Base-by-base conservation (phyloP, 2,329 filamentous ascomycete species). In the Fusarium torreyae region DNA sequence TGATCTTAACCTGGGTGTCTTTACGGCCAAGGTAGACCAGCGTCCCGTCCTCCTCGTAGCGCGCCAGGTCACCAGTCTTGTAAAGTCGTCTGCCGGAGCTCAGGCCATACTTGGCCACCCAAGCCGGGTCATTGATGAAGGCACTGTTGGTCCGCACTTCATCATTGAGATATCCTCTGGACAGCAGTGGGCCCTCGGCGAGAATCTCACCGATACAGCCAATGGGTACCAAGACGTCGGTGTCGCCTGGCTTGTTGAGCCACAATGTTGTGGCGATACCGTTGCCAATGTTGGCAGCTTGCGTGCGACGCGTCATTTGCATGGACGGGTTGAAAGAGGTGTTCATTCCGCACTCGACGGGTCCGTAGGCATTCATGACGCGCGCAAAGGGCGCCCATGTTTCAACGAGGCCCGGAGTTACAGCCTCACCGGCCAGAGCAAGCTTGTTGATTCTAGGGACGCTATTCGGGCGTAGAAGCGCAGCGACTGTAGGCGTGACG, bases 231-330 rank as follows among this genome's bases (percentile, higher is more conserved):
- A 53, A 53, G 50, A 53, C 50, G 50, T 53, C 50, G 28, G 50
- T 43, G 39, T 53, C 18, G 39, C 50, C 50, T 53, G 50, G 50
- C 38, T 53, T 53, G 38, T 6, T 43, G 38, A 53, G 50, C 50
- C 50, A 53, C 26, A 53, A 53, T 53, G 50, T 53, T 53, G 50
- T 53, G 38, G 50, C 50, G 50, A 53, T 53, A 43, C 50, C 50
- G 50, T 53, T 53, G 39, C 50, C 50, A 53, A 53, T 53, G 50
- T 53, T 53, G 50, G 50, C 50, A 53, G 50, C 50, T 53, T 53
- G 50, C 26, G 38, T 53, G 38, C 50, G 50, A 24, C 26, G 26
- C 38, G 38, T 53, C 28, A 24, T 53, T 53, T 43, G 50, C 50
- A 43, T 53, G 18, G 50, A 53, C 13, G 50, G 38, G 38, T 53